phyloP scores from a whole-genome alignment of 306 rosid species.

The Lathyrus oleraceus region DNA sequence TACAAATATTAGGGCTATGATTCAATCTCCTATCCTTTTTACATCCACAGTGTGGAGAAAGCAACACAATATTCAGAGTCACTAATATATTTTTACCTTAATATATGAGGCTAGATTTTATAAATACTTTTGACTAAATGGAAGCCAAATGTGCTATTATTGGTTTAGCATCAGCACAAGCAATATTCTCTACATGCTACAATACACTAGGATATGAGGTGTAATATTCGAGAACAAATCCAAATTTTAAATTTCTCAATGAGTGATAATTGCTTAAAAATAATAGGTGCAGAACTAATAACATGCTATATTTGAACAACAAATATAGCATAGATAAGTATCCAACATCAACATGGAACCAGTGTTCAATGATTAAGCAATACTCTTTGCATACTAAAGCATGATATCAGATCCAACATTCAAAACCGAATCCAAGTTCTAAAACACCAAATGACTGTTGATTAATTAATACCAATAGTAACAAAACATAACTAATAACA shows the following conservation, averaged over 20 bases:
- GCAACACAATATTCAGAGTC: conserved; percentile 4
- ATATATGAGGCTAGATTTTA: not conserved
- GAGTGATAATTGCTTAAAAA: not conserved
- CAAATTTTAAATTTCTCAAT: conserved; percentile 4
- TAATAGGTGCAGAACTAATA: not conserved
- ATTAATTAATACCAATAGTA: conserved; percentile 23
- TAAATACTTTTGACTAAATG: conserved; percentile 16
- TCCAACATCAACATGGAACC: not conserved
- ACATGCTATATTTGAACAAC: not conserved
- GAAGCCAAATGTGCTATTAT: not conserved
- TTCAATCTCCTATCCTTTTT: too few species aligned
- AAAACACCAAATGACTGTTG: conserved; percentile 5
- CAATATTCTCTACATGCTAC: conserved; percentile 18
- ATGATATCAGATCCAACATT: not conserved
- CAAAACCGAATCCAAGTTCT: conserved; percentile 9
- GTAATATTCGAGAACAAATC: not conserved
- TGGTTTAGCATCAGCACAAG: conserved; percentile 15
- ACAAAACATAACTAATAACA: conserved; percentile 3
- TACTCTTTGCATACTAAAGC: conserved; percentile 16
- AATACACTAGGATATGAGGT: conserved; percentile 14
- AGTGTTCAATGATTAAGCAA: conserved; percentile 2
- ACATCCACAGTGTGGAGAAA: not conserved
- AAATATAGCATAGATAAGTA: not conserved
- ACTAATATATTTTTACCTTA: not conserved
- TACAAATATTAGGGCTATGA: too few species aligned